Evolutionary conservation across 1,284 basidiomycete species (phyloP).

Genomic region (Tilletia walkeri): DNA sequence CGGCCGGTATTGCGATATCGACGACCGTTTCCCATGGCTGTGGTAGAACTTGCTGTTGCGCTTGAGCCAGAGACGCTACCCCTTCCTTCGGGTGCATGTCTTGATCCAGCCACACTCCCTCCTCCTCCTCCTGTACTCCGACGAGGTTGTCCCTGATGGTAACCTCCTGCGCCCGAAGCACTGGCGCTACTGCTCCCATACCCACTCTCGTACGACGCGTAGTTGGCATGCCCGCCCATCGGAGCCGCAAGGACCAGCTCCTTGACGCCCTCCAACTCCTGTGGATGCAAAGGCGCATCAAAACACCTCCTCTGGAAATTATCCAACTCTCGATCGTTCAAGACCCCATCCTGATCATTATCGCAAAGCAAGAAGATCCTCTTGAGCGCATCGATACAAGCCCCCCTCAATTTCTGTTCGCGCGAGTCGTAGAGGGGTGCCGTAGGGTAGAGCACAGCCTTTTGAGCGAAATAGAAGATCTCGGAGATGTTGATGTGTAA

Average conservation of each 20-base stretch:
- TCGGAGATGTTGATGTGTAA: slow-evolving; percentile 79
- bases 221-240: slow-evolving; percentile 20
- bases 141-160: background rate
- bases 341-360: slow-evolving; percentile 84
- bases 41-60: background rate
- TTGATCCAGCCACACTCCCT: background rate
- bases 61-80: slow-evolving; percentile 3
- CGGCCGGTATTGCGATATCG: background rate
- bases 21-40: slow-evolving; percentile 6
- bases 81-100: slow-evolving; percentile 1
- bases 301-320: slow-evolving; percentile 98
- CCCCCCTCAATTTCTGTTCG: slow-evolving; percentile 79
- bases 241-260: slow-evolving; percentile 46
- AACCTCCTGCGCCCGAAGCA: background rate
- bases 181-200: slow-evolving; percentile 18
- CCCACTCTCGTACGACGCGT: slow-evolving; percentile 2
- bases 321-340: slow-evolving; percentile 88
- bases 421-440: slow-evolving; percentile 95
- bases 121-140: background rate
- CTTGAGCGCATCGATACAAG: slow-evolving; percentile 80
- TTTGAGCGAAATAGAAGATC: slow-evolving; percentile 99
- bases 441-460: slow-evolving; percentile 94
- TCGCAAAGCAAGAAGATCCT: slow-evolving; percentile 97
- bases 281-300: slow-evolving; percentile 82
- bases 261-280: slow-evolving; percentile 73